Conservation (phyloP, 208 protist species). For the Acanthamoeba lenticulata region DNA sequence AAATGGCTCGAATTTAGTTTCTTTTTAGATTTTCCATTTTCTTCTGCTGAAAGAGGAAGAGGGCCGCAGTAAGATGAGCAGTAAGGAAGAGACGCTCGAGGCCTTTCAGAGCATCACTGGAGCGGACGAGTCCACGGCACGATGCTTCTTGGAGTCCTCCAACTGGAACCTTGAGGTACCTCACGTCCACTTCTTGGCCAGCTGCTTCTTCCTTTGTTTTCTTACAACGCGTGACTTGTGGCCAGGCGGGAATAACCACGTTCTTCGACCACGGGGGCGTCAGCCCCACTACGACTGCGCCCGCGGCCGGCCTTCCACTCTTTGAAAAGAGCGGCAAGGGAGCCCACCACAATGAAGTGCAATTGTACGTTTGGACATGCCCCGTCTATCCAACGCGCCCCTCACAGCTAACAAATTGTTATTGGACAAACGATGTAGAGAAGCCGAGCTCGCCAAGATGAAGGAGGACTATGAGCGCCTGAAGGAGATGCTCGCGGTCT, state of each 20-base stretch:
- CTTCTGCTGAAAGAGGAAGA: neutral
- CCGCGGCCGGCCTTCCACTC: neutral
- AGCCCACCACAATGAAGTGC: too few species aligned
- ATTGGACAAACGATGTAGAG: neutral
- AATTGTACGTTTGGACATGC: too few species aligned
- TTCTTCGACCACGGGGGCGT: slow-evolving; percentile 8
- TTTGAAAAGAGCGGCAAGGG: neutral
- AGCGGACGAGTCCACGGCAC: neutral
- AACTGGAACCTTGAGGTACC: neutral
- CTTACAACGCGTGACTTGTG: neutral
- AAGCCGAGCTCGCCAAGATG: neutral
- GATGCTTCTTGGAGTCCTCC: neutral
- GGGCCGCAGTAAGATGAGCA: neutral
- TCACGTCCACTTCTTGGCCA: neutral
- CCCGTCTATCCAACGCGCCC: neutral
- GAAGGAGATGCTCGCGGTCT: neutral
- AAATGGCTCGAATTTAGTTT: neutral
- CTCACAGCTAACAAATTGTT: too few species aligned
- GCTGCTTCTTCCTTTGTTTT: neutral
- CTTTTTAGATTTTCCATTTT: too few species aligned
- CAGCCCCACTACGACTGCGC: neutral
- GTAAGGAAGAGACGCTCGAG: neutral
- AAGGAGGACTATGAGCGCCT: neutral
- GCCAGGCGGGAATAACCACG: neutral
- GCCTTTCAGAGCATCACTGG: neutral